Evolutionary conservation across 2,329 filamentous ascomycete species (phyloP).

Genomic region (Fusarium hostae): DNA sequence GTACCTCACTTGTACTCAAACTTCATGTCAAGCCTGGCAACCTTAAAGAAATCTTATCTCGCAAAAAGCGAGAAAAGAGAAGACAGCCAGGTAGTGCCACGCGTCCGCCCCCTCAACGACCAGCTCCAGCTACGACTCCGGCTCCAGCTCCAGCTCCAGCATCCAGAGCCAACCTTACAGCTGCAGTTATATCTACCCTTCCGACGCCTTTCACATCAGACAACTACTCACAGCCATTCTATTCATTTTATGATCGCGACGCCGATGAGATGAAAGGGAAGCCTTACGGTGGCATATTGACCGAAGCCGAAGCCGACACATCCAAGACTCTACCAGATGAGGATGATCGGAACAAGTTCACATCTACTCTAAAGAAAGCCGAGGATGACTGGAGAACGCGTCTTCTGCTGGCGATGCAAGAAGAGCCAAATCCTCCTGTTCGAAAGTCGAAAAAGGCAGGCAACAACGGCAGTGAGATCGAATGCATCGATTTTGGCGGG

Average conservation of each 20-base stretch:
- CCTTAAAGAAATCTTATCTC: constrained; percentile 52
- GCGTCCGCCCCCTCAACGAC: constrained; percentile 41
- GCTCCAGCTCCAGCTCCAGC: constrained; percentile 38
- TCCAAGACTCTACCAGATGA: constrained; percentile 84
- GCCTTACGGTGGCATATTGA: constrained; percentile 93
- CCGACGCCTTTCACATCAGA: constrained; percentile 68
- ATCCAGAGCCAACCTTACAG: constrained; percentile 30
- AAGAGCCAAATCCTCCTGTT: constrained; percentile 69
- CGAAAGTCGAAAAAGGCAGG: constrained; percentile 78
- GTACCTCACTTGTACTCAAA: constrained; percentile 50
- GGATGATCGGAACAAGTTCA: constrained; percentile 86
- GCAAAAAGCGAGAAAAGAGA: constrained; percentile 49
- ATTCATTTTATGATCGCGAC: constrained; percentile 89
- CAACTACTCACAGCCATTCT: constrained; percentile 80
- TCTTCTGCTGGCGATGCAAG: constrained; percentile 67
- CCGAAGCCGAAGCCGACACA: constrained; percentile 90
- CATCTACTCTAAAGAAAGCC: constrained; percentile 87
- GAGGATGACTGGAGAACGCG: constrained; percentile 90
- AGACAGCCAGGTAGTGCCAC: constrained; percentile 38
- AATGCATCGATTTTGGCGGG: constrained; percentile 97
- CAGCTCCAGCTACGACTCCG: constrained; percentile 17
- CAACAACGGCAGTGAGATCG: constrained; percentile 95
- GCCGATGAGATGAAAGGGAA: constrained; percentile 90
- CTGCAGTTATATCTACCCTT: constrained; percentile 48
- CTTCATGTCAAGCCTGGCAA: constrained; percentile 53